phyloP scores from a whole-genome alignment of 2,329 filamentous ascomycete genomes.

The Pyricularia sp. region DNA sequence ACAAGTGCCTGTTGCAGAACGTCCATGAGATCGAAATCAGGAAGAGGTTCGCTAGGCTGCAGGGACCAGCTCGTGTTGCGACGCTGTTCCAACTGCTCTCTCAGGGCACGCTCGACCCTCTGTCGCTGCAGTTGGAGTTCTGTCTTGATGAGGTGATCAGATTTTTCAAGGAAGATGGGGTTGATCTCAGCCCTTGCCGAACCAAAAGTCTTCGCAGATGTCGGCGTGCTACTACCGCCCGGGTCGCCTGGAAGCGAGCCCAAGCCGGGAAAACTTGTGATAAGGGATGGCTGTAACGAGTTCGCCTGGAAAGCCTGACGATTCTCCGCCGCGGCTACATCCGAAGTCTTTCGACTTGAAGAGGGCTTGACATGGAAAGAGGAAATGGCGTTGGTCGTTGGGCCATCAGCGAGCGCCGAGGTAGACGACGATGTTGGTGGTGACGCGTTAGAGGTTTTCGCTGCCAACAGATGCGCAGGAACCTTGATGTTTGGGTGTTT shows the following conservation, averaged over 20 bases:
- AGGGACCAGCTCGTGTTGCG: constrained; percentile 31
- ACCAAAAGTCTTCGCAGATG: constrained; percentile 26
- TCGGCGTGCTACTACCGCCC: constrained; percentile 9
- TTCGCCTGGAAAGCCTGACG: constrained; percentile 25
- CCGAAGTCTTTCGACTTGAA: neutral
- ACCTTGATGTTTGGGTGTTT: constrained; percentile 56
- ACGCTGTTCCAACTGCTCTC: constrained; percentile 65
- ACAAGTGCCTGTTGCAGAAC: constrained; percentile 63
- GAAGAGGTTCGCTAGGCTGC: constrained; percentile 39
- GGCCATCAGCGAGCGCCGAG: constrained; percentile 1
- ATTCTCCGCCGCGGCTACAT: constrained; percentile 17
- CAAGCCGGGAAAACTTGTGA: constrained; percentile 11
- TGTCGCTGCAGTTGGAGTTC: constrained; percentile 74
- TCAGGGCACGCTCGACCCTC: constrained; percentile 67
- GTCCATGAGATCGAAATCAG: constrained; percentile 62
- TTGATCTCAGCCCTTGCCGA: constrained; percentile 60
- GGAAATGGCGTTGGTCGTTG: constrained; percentile 7
- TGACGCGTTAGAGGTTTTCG: constrained; percentile 10
- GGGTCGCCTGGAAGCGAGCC: constrained; percentile 9
- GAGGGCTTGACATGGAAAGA: constrained; percentile 6
- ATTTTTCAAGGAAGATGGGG: constrained; percentile 78
- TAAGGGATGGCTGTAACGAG: constrained; percentile 22
- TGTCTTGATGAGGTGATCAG: constrained; percentile 72
- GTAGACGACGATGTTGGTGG: constrained; percentile 2
- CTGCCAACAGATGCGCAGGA: constrained; percentile 29